Evolutionary conservation across 805 yeast species (phyloP), one percentile per base, ranked within the genome.

Genomic region (Saccharomycopsis malanga): DNA sequence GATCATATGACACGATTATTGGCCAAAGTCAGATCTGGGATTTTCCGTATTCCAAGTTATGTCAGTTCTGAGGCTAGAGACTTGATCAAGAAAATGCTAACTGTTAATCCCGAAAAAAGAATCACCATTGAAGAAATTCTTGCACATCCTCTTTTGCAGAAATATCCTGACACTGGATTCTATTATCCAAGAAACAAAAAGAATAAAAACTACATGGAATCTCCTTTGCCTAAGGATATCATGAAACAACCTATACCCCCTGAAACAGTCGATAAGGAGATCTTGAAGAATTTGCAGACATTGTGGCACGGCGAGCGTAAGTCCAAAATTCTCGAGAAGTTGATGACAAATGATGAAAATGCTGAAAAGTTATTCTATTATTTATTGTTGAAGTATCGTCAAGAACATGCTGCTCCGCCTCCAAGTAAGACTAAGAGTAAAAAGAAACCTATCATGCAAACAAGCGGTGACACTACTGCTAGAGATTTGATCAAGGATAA

Each of bases 11-110:
- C 98, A 57, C 82, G 83, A 58, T 69, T 93, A 54, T 71, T 93
- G 42, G 68, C 87, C 56, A 93, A 93, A 62, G 98, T 93, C 20
- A 97, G 91, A 67, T 77, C 81, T 46, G 98, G 98, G 34, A 75
- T 77, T 57, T 93, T 81, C 62, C 75, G 75, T 48, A 86, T 91
- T 81, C 96, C 96, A 32, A 72, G 72, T 38, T 80, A 82, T 50
- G 68, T 93, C 35, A 83, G 95, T 2, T 55, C 69, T 25, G 96
- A 93, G 56, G 98, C 98, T 4, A 80, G 79, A 59, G 96, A 93
- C 64, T 73, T 93, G 53, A 83, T 93, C 45, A 66, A 79, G 52
- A 72, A 73, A 53, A 93, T 93, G 84, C 72, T 93, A 49, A 77
- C 77, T 21, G 94, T 89, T 4, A 79, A 88, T 54, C 98, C 98